Percentiles rank a stretch among this genome's conserved stretches.
These are phyloP conservation scores for Daldinia sp. DNA, from an alignment of 2,329 filamentous ascomycete genomes.

Conservation along the genomic window DNA sequence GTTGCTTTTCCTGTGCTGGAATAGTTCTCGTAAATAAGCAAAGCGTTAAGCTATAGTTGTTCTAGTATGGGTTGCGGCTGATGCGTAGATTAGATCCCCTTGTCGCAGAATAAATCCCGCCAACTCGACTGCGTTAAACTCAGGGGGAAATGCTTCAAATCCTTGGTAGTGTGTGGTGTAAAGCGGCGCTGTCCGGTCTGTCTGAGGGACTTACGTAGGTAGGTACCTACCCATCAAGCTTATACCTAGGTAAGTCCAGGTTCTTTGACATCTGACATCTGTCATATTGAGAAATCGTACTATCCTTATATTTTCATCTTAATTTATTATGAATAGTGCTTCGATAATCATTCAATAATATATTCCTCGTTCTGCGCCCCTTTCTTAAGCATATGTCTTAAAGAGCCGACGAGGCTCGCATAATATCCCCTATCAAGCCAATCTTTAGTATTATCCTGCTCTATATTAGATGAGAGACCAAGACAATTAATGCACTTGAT, in stretches of 20 bases:
- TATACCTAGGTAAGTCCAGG: not conserved
- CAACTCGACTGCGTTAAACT: slow-evolving; percentile 5
- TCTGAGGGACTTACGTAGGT: not conserved
- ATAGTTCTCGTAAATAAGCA: slow-evolving; percentile 5
- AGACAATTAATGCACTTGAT: too few species aligned
- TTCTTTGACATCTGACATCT: not conserved
- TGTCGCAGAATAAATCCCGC: slow-evolving; percentile 1
- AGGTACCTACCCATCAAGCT: not conserved
- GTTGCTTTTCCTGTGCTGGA: slow-evolving; percentile 4
- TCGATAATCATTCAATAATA: not conserved
- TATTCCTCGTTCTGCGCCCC: not conserved
- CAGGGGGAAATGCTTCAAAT: not conserved
- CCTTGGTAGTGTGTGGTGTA: not conserved
- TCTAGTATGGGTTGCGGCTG: slow-evolving; percentile 12
- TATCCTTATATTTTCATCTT: not conserved
- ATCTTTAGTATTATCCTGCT: too few species aligned
- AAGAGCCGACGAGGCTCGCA: not conserved
- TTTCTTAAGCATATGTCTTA: not conserved
- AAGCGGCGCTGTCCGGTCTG: not conserved
- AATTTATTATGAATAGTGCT: not conserved
- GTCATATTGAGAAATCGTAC: not conserved
- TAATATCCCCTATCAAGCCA: not conserved
- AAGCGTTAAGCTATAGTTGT: slow-evolving; percentile 2
- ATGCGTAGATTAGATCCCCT: not conserved
- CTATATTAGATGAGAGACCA: too few species aligned